Conservation (phyloP, 768 basidiomycete species). For the Panaeolus cyanescens region DNA sequence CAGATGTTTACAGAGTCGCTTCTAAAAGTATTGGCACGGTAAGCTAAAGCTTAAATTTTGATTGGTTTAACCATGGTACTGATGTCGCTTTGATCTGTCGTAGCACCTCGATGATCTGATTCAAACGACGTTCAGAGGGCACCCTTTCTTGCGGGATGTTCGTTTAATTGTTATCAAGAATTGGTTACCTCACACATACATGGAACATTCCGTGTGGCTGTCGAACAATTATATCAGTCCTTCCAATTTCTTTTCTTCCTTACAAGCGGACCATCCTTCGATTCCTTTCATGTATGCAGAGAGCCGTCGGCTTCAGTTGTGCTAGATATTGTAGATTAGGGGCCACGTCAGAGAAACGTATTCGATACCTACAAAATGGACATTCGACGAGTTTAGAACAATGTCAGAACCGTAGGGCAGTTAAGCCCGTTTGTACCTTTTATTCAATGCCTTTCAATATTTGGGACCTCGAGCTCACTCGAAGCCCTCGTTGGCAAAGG, state of each 20-base stretch:
- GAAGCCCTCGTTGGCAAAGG: too few species aligned
- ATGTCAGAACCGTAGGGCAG: too few species aligned
- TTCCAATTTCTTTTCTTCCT: not conserved
- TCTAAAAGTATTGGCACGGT: not conserved
- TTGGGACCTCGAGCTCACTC: too few species aligned
- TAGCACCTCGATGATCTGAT: not conserved
- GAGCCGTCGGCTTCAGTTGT: not conserved
- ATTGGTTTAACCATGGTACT: not conserved
- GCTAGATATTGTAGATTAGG: not conserved
- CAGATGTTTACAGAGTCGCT: not conserved
- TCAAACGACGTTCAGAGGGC: not conserved
- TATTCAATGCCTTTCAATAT: too few species aligned
- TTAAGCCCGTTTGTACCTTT: too few species aligned
- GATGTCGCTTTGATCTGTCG: too few species aligned
- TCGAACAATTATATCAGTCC: not conserved
- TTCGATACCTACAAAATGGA: too few species aligned
- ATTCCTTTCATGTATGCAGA: not conserved
- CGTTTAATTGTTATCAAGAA: not conserved
- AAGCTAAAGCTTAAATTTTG: not conserved
- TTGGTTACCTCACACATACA: not conserved
- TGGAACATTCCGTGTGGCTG: not conserved
- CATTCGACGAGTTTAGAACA: too few species aligned
- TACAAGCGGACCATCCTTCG: not conserved
- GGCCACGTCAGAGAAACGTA: too few species aligned
- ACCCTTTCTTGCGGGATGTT: not conserved